Conservation (phyloP, 1,284 basidiomycete genomes). For the Cerioporus squamosus region DNA sequence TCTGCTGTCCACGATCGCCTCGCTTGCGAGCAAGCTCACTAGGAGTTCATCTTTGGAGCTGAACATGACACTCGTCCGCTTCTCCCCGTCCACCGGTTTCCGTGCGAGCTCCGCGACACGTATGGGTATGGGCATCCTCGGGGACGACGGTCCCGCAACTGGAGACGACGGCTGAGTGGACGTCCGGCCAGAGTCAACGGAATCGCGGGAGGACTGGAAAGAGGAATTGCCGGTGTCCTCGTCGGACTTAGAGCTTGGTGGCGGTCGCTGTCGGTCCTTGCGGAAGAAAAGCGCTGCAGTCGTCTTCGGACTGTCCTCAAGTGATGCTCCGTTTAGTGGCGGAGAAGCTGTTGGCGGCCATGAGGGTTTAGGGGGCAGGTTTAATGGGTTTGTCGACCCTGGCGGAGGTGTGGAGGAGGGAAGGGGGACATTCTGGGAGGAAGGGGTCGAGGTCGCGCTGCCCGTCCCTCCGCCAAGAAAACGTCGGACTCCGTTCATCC, state of each 20-base stretch:
- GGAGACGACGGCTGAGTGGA: conserved; percentile 40
- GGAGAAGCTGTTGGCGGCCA: conserved; percentile 46
- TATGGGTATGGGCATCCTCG: conserved; percentile 33
- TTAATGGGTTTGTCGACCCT: conserved; percentile 29
- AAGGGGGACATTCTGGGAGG: conserved; percentile 26
- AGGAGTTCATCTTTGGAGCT: conserved; percentile 78
- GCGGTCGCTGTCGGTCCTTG: conserved; percentile 50
- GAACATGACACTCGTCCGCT: conserved; percentile 46
- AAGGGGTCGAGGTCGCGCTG: conserved; percentile 26
- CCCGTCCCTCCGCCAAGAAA: conserved; percentile 54
- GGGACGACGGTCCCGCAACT: conserved; percentile 47
- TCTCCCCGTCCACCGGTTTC: conserved; percentile 42
- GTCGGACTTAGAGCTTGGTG: conserved; percentile 26
- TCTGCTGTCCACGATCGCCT: conserved; percentile 84
- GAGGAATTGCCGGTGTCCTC: conserved; percentile 32
- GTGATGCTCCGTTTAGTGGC: conserved; percentile 32
- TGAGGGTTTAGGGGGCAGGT: conserved; percentile 41
- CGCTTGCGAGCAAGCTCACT: conserved; percentile 82
- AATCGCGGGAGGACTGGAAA: conserved; percentile 32
- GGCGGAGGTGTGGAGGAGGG: conserved; percentile 26
- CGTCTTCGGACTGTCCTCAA: conserved; percentile 35
- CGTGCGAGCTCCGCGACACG: conserved; percentile 33
- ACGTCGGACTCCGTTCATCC: conserved; percentile 76
- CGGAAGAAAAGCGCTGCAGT: conserved; percentile 56
- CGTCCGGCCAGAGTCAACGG: conserved; percentile 32